Conservation (phyloP, 1,139 yeast species). For the Saccharomyces hybrid region DNA sequence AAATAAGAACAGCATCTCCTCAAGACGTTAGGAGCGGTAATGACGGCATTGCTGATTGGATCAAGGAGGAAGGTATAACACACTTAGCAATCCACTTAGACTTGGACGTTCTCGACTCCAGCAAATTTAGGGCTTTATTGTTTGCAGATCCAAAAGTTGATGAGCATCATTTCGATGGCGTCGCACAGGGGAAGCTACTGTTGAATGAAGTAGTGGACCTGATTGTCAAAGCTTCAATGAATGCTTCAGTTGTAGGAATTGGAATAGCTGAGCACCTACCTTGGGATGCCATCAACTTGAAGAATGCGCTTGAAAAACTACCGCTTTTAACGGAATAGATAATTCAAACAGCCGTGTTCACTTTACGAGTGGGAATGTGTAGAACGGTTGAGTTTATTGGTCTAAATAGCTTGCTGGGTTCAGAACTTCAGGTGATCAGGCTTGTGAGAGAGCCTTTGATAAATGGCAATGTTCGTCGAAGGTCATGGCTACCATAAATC, state of each 20-base stretch:
- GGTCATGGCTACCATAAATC: not conserved
- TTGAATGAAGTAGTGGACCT: not conserved
- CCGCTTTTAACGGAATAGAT: constrained; percentile 1
- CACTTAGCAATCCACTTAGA: constrained; percentile 1
- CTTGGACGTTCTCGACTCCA: constrained; percentile 1
- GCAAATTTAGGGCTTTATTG: not conserved
- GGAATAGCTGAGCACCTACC: constrained; percentile 2
- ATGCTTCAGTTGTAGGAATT: constrained; percentile 1
- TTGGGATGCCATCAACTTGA: constrained; percentile 1
- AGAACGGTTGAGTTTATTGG: not conserved
- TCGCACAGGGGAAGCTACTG: not conserved
- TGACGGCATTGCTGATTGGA: constrained; percentile 1
- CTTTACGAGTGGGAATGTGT: not conserved
- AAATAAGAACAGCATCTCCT: not conserved
- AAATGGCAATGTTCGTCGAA: not conserved
- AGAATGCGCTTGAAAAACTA: not conserved
- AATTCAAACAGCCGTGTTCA: not conserved
- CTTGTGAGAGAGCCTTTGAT: not conserved
- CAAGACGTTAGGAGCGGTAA: not conserved
- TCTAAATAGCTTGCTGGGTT: not conserved
- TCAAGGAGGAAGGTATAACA: constrained; percentile 1
- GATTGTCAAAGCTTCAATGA: not conserved
- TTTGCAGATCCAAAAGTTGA: not conserved
- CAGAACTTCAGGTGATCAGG: not conserved
- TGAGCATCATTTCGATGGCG: not conserved